Percentiles rank a stretch among this genome's conserved stretches.
These are phyloP conservation scores for Pythium scleroteichum DNA, from an alignment of 352 stramenopile genomes.

Conservation along the genomic window DNA sequence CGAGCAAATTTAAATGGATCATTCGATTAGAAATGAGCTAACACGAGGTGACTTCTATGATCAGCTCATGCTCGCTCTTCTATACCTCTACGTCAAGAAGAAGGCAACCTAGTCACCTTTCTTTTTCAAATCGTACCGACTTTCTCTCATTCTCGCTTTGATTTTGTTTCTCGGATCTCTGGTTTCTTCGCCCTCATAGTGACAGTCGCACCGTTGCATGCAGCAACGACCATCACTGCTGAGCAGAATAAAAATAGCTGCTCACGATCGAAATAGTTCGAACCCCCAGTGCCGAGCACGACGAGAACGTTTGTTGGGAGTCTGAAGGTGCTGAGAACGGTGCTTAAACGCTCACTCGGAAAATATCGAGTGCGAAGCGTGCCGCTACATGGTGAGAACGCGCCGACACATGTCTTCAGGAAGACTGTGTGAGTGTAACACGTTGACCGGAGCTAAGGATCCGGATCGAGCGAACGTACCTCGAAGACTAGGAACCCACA, in stretches of 20 bases:
- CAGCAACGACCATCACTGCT: slow-evolving; percentile 56
- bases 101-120: slow-evolving; percentile 26
- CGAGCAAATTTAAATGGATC: too few relatives aligned
- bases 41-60: slow-evolving; percentile 40
- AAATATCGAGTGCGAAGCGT: slow-evolving; percentile 41
- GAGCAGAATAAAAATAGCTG: slow-evolving; percentile 34
- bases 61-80: slow-evolving; percentile 35
- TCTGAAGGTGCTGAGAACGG: slow-evolving; percentile 37
- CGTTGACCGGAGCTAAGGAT: too few relatives aligned
- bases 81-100: slow-evolving; percentile 34
- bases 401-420: slow-evolving; percentile 37
- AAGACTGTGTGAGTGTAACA: too few relatives aligned
- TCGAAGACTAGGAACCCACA: slow-evolving; percentile 53
- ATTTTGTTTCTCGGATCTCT: slow-evolving; percentile 2
- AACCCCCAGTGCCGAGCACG: slow-evolving; percentile 34
- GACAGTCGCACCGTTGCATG: slow-evolving; percentile 5
- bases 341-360: slow-evolving; percentile 29
- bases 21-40: too few relatives aligned
- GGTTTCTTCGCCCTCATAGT: neutral
- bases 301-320: slow-evolving; percentile 48
- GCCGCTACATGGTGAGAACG: slow-evolving; percentile 36
- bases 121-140: neutral
- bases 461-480: too few relatives aligned
- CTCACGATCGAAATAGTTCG: slow-evolving; percentile 21
- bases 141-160: slow-evolving; percentile 8